Percentiles rank a stretch among this genome's conserved stretches.
phyloP scores from a whole-genome alignment of 306 rosid species.

The Potentilla sterilis region DNA sequence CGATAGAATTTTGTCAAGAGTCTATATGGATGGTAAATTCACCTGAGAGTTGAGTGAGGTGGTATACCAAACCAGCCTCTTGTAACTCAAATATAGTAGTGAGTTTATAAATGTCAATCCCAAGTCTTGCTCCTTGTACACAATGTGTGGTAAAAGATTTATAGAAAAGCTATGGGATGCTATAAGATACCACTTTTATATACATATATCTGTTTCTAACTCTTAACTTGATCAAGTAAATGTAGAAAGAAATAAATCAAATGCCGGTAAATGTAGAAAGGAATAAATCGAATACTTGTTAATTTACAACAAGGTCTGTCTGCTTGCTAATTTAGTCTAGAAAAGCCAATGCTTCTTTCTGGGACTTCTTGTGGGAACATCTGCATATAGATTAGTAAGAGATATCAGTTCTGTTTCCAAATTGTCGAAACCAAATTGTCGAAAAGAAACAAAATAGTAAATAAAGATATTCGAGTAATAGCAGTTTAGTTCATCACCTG shows the following conservation, averaged over 20 bases:
- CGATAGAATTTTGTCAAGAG: too few relatives aligned
- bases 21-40: too few relatives aligned
- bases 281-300: constrained; percentile 14
- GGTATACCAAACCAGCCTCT: neutral
- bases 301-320: constrained; percentile 2
- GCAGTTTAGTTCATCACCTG: constrained; percentile 51
- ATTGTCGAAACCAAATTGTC: constrained; percentile 4
- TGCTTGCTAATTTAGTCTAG: constrained; percentile 33
- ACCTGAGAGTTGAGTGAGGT: neutral
- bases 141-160: neutral
- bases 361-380: constrained; percentile 72
- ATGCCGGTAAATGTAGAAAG: neutral
- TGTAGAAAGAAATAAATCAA: constrained; percentile 5
- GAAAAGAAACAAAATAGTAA: neutral
- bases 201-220: constrained; percentile 10
- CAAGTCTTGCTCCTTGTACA: neutral
- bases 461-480: neutral
- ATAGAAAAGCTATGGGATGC: constrained; percentile 3
- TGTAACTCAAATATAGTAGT: neutral
- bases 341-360: constrained; percentile 86
- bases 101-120: neutral
- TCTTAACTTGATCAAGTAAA: neutral
- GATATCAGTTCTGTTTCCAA: constrained; percentile 14
- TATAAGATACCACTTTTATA: neutral
- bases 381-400: constrained; percentile 40